Base-by-base conservation (phyloP, 345 rosid genomes). In the Sisymbrium irio region DNA sequence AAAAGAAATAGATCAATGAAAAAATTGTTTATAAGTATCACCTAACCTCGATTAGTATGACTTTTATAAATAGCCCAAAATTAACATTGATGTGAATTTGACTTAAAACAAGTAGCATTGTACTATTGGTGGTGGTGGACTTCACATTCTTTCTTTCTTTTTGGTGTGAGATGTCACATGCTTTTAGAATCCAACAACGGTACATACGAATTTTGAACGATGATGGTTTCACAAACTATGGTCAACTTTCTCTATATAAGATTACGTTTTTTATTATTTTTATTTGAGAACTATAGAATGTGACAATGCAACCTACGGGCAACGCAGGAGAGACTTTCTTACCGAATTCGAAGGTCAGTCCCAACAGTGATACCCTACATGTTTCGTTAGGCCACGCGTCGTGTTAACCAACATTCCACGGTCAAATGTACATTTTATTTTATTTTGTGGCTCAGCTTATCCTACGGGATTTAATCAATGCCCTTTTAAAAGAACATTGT, bases 351-450 rank as follows among this genome's bases (percentile, higher is more conserved):
- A 57, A 57, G n/a, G 27, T 57, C n/a, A 57, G 41, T 33, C 27
- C 27, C 62, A 58, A 58, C 63, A 35, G 42, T 58, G 28, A 10
- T 58, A 58, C 63, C 63, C 63, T 58, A 58, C 63, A 58, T 58
- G 44, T 22, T 58, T 35, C 44, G 18, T 58, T 58, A 36, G 9
- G 6, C 62, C 62, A 58, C 63, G 44, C 63, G 63, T 58, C 63
- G 44, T 35, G 44, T 5, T 10, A 9, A 10, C 63, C 28, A 18
- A 1, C 35, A 19, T 35, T 58, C 28, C 9, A 36, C 22, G 28
- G 63, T 58, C 28, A 57, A 57, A 35, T 58, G 63, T 35, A n/a
- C 44, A 36, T 58, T 20, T 58, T 35, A 15, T 9, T 58, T 35
- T 57, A 2, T 57, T 57, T 57, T 35, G 42, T 58, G 44, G 63